These are phyloP conservation scores for Bolboschoenus planiculmis DNA, from an alignment of 176 grass and related monocot genomes.

Conservation along the genomic window DNA sequence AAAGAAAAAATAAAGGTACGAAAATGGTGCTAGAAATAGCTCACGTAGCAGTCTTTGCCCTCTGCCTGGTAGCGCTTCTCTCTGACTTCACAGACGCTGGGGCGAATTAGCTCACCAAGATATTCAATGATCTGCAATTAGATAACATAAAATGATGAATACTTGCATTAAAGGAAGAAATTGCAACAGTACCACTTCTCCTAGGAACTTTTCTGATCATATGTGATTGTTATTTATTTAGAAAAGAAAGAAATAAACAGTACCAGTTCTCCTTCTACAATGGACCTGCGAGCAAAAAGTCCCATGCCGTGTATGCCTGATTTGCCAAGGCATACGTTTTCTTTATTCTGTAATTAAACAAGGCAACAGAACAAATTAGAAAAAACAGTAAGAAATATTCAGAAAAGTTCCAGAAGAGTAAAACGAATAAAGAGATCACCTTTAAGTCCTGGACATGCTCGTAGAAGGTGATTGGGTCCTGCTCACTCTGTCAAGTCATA, in stretches of 20 bases:
- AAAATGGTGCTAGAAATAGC: background rate
- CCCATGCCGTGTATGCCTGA: constrained; percentile 97
- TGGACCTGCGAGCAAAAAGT: constrained; percentile 68
- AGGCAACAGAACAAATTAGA: background rate
- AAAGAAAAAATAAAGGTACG: background rate
- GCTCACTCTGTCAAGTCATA: constrained; percentile 45
- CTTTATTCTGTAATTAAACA: constrained; percentile 55
- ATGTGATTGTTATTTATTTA: background rate
- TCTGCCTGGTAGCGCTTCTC: constrained; percentile 62
- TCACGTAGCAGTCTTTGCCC: constrained; percentile 91
- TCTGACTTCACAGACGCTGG: constrained; percentile 68
- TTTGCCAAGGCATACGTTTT: constrained; percentile 66
- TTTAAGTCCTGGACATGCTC: constrained; percentile 69
- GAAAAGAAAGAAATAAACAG: background rate
- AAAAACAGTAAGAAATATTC: constrained; percentile 17
- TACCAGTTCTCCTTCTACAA: constrained; percentile 97
- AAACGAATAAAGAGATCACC: constrained; percentile 29
- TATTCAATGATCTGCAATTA: constrained; percentile 68
- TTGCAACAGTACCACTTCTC: background rate
- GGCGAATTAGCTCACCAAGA: constrained; percentile 77
- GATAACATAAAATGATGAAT: background rate
- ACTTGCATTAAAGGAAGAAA: background rate
- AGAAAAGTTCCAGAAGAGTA: background rate
- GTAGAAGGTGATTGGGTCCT: constrained; percentile 45
- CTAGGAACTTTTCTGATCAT: background rate